Conservation (phyloP, 2,329 filamentous ascomycete genomes). For the Metarhizium anisopliae region DNA sequence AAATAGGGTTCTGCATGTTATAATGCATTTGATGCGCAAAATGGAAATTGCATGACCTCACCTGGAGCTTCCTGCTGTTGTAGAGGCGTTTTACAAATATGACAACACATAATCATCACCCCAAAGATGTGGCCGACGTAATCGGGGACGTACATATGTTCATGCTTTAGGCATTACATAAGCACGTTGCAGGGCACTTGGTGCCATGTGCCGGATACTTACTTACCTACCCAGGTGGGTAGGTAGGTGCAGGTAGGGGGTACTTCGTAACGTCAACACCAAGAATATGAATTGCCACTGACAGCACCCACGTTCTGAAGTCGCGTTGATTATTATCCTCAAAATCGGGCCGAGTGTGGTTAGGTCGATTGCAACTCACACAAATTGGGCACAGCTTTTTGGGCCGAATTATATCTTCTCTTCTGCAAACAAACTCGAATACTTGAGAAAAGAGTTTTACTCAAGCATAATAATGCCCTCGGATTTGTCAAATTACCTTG, state of each 20-base stretch:
- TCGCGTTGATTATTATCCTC: background rate
- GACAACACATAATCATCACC: too few species aligned
- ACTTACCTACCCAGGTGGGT: too few species aligned
- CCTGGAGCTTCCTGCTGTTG: background rate
- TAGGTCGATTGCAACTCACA: too few species aligned
- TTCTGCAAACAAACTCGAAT: background rate
- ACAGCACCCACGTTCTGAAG: too few species aligned
- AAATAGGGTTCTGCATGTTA: background rate
- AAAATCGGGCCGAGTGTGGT: background rate
- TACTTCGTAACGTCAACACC: background rate
- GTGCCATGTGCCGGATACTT: too few species aligned
- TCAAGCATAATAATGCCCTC: constrained; percentile 35
- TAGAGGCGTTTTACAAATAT: background rate
- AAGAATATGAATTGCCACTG: too few species aligned
- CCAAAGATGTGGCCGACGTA: too few species aligned
- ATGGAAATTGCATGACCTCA: background rate
- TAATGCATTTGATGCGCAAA: background rate
- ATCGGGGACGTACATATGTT: too few species aligned
- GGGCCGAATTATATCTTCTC: too few species aligned
- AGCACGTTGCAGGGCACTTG: too few species aligned
- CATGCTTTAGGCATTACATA: too few species aligned
- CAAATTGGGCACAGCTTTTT: background rate
- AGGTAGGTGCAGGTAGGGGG: too few species aligned
- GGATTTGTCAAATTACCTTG: constrained; percentile 74
- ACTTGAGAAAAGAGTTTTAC: background rate